Evolutionary conservation across 305 asterid genomes (phyloP).

Genomic region (Fraxinus sp.): DNA sequence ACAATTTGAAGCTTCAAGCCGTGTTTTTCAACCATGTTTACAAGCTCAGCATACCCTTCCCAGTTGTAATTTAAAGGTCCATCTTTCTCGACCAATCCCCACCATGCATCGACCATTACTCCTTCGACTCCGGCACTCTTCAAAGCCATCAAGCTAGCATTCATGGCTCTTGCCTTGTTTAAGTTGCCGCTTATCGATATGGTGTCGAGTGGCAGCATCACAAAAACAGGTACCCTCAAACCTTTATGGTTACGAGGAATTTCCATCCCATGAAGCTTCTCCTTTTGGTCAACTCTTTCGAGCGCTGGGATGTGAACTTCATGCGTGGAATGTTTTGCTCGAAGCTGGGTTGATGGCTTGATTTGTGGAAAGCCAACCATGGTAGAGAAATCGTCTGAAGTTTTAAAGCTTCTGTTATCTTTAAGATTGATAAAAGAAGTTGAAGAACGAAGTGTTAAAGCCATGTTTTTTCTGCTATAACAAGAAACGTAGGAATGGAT

Average conservation of each 20-base stretch:
- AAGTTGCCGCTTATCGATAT: constrained; percentile 56
- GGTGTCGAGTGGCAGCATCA: constrained; percentile 91
- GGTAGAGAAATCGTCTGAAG: constrained; percentile 51
- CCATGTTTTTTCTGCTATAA: constrained; percentile 29
- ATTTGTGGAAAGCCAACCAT: constrained; percentile 48
- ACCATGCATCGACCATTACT: constrained; percentile 96
- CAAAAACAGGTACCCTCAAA: constrained; percentile 69
- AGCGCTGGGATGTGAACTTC: constrained; percentile 38
- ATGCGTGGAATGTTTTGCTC: constrained; percentile 45
- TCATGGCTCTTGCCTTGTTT: constrained; percentile 74
- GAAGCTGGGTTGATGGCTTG: constrained; percentile 47
- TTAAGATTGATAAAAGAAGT: constrained; percentile 56
- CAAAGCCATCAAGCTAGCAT: constrained; percentile 83
- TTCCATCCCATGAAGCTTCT: constrained; percentile 51
- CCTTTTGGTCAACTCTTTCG: constrained; percentile 41
- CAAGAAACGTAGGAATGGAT: constrained; percentile 32
- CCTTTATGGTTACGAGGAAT: constrained; percentile 33
- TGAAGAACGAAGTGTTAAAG: constrained; percentile 69
- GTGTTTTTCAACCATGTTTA: constrained; percentile 63
- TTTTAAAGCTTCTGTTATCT: constrained; percentile 46
- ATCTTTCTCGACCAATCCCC: constrained; percentile 95
- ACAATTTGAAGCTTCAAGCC: constrained; percentile 90
- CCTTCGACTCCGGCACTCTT: constrained; percentile 85
- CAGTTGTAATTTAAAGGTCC: constrained; percentile 82
- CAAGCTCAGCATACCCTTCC: constrained; percentile 88